phyloP scores from a whole-genome alignment of 2,329 filamentous ascomycete genomes.

The Fusarium albosuccineum region DNA sequence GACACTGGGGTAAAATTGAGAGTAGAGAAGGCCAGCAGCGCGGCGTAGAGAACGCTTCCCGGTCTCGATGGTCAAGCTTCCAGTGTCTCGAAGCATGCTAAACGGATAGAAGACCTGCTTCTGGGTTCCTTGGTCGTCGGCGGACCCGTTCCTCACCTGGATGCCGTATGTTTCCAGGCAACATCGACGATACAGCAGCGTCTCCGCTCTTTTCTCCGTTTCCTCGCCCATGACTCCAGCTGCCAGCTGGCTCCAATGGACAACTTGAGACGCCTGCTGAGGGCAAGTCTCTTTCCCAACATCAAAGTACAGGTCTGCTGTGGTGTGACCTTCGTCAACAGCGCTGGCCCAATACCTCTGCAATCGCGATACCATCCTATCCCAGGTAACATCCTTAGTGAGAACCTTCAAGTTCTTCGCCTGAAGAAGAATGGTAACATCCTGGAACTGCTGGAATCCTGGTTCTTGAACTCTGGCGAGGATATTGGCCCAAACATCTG shows the following conservation, averaged over 20 bases:
- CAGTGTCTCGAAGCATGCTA: background rate
- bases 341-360: too few species aligned
- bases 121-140: background rate
- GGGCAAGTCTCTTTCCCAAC: too few species aligned
- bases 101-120: conserved; percentile 8
- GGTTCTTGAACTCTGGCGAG: background rate
- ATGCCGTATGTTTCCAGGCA: conserved; percentile 1
- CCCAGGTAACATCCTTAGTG: background rate
- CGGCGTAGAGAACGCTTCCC: background rate
- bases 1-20: background rate
- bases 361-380: too few species aligned
- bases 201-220: conserved; percentile 1
- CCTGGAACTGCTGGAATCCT: background rate
- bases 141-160: background rate
- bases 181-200: conserved; percentile 1
- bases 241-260: background rate
- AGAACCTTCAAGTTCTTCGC: conserved; percentile 11
- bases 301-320: too few species aligned
- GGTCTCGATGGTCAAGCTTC: background rate
- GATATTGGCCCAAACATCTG: conserved; percentile 4
- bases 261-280: too few species aligned
- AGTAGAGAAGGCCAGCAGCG: background rate
- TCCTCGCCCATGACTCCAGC: background rate
- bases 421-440: conserved; percentile 3
- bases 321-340: too few species aligned